These are phyloP conservation scores for Pisolithus microcarpus DNA, from an alignment of 768 basidiomycete genomes.

Conservation along the genomic window DNA sequence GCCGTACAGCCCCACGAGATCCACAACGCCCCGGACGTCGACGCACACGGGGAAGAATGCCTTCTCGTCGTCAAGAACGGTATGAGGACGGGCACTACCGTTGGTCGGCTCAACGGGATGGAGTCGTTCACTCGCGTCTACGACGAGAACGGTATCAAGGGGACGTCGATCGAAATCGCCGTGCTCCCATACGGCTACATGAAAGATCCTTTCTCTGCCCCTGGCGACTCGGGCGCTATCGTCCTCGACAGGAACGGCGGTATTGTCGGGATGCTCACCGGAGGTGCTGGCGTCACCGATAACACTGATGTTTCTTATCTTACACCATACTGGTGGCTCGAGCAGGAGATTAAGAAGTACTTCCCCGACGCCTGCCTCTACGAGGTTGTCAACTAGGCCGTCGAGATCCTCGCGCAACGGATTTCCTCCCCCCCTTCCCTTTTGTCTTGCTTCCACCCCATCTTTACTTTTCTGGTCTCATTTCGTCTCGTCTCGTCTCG, in stretches of 20 bases:
- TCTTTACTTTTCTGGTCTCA: not conserved
- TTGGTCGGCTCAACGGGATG: constrained; percentile 8
- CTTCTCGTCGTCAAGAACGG: constrained; percentile 15
- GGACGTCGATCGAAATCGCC: constrained; percentile 5
- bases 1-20: constrained; percentile 19
- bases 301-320: constrained; percentile 29
- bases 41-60: constrained; percentile 3
- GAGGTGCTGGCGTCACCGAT: constrained; percentile 23
- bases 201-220: constrained; percentile 11
- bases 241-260: constrained; percentile 20
- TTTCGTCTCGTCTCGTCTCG: not conserved
- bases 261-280: constrained; percentile 30
- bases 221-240: constrained; percentile 18
- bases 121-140: constrained; percentile 11
- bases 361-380: constrained; percentile 13
- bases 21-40: constrained; percentile 1
- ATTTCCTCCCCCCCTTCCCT: not conserved
- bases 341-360: constrained; percentile 18
- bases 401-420: not conserved
- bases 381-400: not conserved
- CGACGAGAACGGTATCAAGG: not conserved
- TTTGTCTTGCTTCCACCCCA: not conserved
- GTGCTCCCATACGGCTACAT: constrained; percentile 4
- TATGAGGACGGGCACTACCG: constrained; percentile 4
- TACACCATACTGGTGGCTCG: constrained; percentile 31